phyloP scores from a whole-genome alignment of 73 alveolate genomes.

The Paramecium sexaurelia region DNA sequence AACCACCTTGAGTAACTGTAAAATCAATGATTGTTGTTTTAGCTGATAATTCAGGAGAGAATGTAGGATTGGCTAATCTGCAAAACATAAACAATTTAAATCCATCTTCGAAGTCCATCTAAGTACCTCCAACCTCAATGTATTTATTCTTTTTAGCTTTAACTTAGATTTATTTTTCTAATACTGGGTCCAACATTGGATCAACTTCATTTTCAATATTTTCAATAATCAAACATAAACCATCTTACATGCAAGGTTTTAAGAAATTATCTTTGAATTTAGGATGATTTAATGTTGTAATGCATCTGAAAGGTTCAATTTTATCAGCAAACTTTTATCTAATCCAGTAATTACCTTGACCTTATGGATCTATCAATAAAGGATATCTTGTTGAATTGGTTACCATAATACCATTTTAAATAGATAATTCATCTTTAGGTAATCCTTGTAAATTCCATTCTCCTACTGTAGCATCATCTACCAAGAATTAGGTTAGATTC shows the following conservation, averaged over 20 bases:
- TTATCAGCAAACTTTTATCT: conserved; percentile 83
- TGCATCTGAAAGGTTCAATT: conserved; percentile 76
- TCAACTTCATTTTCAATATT: conserved; percentile 99
- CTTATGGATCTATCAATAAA: conserved; percentile 99
- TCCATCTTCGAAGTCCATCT: conserved; percentile 84
- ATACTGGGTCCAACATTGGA: conserved; percentile 99
- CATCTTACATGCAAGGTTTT: conserved; percentile 81
- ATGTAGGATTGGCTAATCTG: conserved; percentile 97
- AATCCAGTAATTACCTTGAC: conserved; percentile 98
- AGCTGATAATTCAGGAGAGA: conserved; percentile 99
- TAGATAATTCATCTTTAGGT: conserved; percentile 98
- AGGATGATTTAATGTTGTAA: conserved; percentile 87
- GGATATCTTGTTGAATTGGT: conserved; percentile 98
- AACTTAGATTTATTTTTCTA: conserved; percentile 97
- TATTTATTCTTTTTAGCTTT: conserved; percentile 91
- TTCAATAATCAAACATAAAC: conserved; percentile 96
- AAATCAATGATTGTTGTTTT: conserved; percentile 99
- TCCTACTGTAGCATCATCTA: conserved; percentile 99
- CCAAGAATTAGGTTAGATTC: conserved; percentile 90
- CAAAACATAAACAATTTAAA: conserved; percentile 97
- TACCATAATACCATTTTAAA: conserved; percentile 99
- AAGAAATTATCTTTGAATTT: conserved; percentile 86
- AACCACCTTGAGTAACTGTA: conserved; percentile 99
- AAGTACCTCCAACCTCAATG: conserved; percentile 96
- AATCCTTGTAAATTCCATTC: conserved; percentile 99